These are phyloP conservation scores for Byssoonygena ceratinophila DNA, from an alignment of 2,329 filamentous ascomycete species.

Conservation along the genomic window DNA sequence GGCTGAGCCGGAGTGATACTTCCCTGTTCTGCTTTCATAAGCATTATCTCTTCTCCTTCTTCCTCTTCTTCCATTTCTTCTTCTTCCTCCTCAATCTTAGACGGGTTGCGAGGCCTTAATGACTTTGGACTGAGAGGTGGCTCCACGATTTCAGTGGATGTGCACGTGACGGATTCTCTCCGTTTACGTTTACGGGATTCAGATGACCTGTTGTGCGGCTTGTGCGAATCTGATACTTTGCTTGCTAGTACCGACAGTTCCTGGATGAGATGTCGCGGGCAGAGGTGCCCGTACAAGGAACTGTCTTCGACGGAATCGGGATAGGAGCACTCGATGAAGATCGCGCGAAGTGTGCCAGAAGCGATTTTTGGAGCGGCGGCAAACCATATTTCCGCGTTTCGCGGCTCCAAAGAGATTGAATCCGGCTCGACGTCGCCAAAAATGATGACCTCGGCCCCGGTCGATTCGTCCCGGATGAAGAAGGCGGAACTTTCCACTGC, in stretches of 20 bases:
- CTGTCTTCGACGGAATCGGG: conserved; percentile 68
- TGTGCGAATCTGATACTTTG: conserved; percentile 52
- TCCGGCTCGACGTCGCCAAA: conserved; percentile 96
- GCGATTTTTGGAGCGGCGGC: conserved; percentile 80
- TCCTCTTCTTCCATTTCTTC: not conserved
- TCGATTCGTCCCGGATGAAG: conserved; percentile 69
- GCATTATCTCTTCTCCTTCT: too few species aligned
- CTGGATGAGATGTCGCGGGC: conserved; percentile 67
- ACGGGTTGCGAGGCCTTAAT: not conserved
- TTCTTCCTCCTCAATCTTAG: not conserved
- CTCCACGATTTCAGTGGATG: not conserved
- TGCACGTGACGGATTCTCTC: conserved; percentile 15
- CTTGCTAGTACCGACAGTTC: conserved; percentile 64
- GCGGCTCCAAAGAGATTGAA: conserved; percentile 65
- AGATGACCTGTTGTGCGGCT: conserved; percentile 22
- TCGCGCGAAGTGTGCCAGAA: conserved; percentile 58
- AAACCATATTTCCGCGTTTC: conserved; percentile 74
- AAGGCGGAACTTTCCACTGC: conserved; percentile 72
- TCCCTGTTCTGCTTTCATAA: not conserved
- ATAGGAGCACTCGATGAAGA: conserved; percentile 95
- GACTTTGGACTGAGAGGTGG: conserved; percentile 4
- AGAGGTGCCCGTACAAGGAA: conserved; percentile 77
- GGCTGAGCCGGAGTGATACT: not conserved
- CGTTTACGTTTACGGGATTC: conserved; percentile 36
- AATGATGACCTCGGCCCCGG: conserved; percentile 69